Evolutionary conservation across 129 eudicot species (phyloP).

Genomic region (Pittosporum tobira): DNA sequence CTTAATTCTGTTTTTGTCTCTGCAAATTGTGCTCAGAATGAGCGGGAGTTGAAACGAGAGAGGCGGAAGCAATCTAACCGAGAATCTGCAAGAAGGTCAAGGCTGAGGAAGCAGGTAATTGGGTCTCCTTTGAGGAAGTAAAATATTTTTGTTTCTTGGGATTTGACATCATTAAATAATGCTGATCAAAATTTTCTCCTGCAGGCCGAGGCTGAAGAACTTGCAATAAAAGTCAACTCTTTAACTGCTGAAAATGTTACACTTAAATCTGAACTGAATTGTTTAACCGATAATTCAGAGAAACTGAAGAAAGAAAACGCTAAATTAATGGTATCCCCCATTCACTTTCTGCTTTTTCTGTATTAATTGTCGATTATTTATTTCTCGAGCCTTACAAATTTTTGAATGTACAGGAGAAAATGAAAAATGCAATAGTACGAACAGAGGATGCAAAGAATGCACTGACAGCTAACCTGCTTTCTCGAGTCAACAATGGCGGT

Average conservation of each 20-base stretch:
- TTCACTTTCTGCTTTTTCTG: no score
- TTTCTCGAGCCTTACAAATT: no score
- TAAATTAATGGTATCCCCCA: slow-evolving; percentile 46
- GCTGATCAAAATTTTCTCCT: neutral
- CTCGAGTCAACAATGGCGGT: slow-evolving; percentile 59
- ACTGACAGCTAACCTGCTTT: slow-evolving; percentile 64
- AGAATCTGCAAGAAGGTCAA: slow-evolving; percentile 95
- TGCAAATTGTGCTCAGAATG: slow-evolving; percentile 42
- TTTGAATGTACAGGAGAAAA: slow-evolving; percentile 49
- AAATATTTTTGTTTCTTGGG: neutral
- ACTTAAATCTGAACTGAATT: slow-evolving; percentile 62
- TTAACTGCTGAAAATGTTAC: slow-evolving; percentile 58
- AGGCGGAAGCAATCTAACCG: slow-evolving; percentile 91
- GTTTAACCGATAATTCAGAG: slow-evolving; percentile 51
- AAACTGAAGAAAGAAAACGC: slow-evolving; percentile 67
- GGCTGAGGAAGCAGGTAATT: slow-evolving; percentile 90
- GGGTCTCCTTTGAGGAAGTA: no score
- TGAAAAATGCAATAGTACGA: slow-evolving; percentile 28
- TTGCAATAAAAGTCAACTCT: slow-evolving; percentile 58
- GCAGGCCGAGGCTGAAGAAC: slow-evolving; percentile 93
- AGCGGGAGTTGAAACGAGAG: slow-evolving; percentile 80
- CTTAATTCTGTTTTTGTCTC: neutral
- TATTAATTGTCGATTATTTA: no score
- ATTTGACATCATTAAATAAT: neutral
- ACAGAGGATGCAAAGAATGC: slow-evolving; percentile 32